Percentiles rank a stretch among this genome's conserved stretches.
Evolutionary conservation across 1,139 yeast genomes (phyloP).

Genomic region (Yamadazyma atlantica): DNA sequence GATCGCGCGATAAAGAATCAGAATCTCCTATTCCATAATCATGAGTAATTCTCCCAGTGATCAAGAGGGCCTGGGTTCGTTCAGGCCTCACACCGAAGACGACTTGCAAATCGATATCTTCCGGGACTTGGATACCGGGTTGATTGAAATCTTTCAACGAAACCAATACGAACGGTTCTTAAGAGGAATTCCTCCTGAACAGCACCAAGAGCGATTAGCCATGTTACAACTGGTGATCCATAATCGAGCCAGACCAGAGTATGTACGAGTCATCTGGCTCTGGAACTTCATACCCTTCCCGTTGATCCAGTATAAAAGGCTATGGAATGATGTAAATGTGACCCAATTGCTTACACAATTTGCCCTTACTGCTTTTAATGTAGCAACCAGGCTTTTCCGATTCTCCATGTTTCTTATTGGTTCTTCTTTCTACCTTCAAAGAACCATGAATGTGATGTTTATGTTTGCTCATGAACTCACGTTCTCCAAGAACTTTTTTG

Average conservation of each 20-base stretch:
- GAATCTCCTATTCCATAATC: background rate
- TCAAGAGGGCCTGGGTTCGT: background rate
- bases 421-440: constrained; percentile 15
- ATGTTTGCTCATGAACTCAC: constrained; percentile 31
- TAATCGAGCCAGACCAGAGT: constrained; percentile 6
- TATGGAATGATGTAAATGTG: constrained; percentile 23
- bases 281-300: constrained; percentile 28
- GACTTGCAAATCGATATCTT: constrained; percentile 20
- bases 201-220: constrained; percentile 15
- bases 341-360: background rate
- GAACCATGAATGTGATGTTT: constrained; percentile 18
- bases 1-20: no score
- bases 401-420: constrained; percentile 20
- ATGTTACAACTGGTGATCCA: constrained; percentile 13
- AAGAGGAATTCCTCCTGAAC: constrained; percentile 16
- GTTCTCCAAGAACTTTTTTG: constrained; percentile 28
- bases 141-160: constrained; percentile 22
- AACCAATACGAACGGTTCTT: constrained; percentile 18
- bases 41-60: background rate
- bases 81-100: background rate
- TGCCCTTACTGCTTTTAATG: constrained; percentile 5
- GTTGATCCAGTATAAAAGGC: constrained; percentile 22
- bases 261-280: constrained; percentile 17
- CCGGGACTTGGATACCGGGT: constrained; percentile 22
- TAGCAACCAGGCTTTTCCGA: constrained; percentile 16